Conservation (phyloP, 2,329 filamentous ascomycete species). For the Escovopsis sp. region DNA sequence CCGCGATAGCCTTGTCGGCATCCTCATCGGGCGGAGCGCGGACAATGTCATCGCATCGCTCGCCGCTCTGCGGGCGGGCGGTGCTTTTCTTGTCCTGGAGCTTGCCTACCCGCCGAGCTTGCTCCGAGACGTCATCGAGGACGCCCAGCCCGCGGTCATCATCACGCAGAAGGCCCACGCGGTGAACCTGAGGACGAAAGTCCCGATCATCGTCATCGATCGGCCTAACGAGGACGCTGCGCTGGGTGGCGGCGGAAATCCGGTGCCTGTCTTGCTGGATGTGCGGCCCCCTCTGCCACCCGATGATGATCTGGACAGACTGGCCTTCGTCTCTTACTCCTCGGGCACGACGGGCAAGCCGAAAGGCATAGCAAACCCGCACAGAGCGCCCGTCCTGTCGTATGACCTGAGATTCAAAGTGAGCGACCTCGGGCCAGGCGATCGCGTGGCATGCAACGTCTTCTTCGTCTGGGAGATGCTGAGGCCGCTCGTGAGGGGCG, state of each 20-base stretch:
- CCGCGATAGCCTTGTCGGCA: slow-evolving; percentile 59
- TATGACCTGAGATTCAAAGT: slow-evolving; percentile 59
- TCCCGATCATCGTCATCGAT: slow-evolving; percentile 53
- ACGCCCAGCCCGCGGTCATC: slow-evolving; percentile 56
- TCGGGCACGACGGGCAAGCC: slow-evolving; percentile 65
- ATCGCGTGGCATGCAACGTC: slow-evolving; percentile 75
- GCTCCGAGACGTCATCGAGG: slow-evolving; percentile 61
- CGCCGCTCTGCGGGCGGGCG: slow-evolving; percentile 63
- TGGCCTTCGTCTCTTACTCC: slow-evolving; percentile 71
- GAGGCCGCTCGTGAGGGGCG: slow-evolving; percentile 59
- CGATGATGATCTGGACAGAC: slow-evolving; percentile 54
- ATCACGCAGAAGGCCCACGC: slow-evolving; percentile 53
- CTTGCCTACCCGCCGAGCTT: slow-evolving; percentile 63
- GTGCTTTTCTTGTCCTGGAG: slow-evolving; percentile 68
- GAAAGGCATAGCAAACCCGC: slow-evolving; percentile 72
- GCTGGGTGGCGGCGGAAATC: slow-evolving; percentile 10
- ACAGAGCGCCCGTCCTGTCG: slow-evolving; percentile 57
- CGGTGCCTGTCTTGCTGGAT: slow-evolving; percentile 17
- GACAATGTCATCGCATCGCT: slow-evolving; percentile 69
- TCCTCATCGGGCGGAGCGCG: slow-evolving; percentile 60
- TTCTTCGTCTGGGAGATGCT: slow-evolving; percentile 82
- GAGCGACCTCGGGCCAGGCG: slow-evolving; percentile 54
- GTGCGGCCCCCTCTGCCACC: slow-evolving; percentile 37
- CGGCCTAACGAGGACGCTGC: slow-evolving; percentile 17
- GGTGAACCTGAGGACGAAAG: slow-evolving; percentile 44